Conservation (phyloP, 2,329 filamentous ascomycete species). For the Epichloe gansuensis region DNA sequence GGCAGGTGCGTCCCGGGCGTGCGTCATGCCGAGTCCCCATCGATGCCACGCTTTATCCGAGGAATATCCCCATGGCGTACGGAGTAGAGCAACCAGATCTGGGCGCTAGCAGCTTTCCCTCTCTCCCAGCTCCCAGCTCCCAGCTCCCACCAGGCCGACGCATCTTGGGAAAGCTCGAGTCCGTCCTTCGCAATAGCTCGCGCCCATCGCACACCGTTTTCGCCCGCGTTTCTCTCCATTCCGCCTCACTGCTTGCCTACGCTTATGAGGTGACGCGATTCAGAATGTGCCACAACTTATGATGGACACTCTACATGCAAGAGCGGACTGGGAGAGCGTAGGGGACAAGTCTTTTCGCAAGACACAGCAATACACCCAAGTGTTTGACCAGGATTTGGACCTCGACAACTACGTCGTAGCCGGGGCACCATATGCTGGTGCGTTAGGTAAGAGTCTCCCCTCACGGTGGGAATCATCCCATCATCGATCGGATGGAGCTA, state of each 20-base stretch:
- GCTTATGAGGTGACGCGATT: background rate
- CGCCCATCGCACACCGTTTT: background rate
- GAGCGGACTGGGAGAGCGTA: conserved; percentile 87
- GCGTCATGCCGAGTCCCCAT: background rate
- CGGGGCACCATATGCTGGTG: conserved; percentile 86
- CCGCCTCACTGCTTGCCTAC: background rate
- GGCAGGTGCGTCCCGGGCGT: background rate
- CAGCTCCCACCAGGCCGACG: background rate
- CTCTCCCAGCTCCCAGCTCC: background rate
- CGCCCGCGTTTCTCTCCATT: background rate
- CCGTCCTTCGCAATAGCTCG: background rate
- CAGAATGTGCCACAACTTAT: conserved; percentile 10
- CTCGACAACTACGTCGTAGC: conserved; percentile 88
- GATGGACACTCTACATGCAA: conserved; percentile 53
- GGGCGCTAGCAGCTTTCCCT: no score
- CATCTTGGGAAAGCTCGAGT: background rate
- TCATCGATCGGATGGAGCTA: no score
- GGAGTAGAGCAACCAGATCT: background rate
- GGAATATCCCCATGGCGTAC: conserved; percentile 17
- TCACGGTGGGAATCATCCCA: background rate
- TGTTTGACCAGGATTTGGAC: conserved; percentile 89
- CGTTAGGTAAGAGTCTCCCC: conserved; percentile 55
- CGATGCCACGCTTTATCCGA: conserved; percentile 15
- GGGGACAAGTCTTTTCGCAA: conserved; percentile 94
- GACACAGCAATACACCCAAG: conserved; percentile 78